Conservation (phyloP, 768 basidiomycete genomes). For the Tephrocybe rancida region DNA sequence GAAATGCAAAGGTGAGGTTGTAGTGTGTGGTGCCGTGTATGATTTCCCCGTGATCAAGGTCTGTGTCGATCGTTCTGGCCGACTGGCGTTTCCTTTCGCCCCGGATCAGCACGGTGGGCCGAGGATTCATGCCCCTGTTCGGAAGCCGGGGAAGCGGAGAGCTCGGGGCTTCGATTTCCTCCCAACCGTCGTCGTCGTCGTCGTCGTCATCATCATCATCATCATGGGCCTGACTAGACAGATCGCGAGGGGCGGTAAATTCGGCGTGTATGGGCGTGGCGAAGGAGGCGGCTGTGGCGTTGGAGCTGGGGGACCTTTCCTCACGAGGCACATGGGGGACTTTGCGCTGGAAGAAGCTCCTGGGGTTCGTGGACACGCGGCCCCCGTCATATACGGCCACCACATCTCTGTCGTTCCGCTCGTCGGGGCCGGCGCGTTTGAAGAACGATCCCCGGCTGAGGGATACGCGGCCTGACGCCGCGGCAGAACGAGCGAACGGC, state of each 20-base stretch:
- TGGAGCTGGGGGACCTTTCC: background rate
- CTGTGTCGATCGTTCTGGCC: background rate
- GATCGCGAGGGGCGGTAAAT: background rate
- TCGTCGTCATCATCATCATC: slow-evolving; percentile 1
- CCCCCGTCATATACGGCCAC: background rate
- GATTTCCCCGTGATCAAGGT: slow-evolving; percentile 1
- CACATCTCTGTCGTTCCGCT: background rate
- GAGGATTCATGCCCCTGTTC: slow-evolving; percentile 17
- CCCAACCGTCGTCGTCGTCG: slow-evolving; percentile 21
- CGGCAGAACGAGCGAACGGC: background rate
- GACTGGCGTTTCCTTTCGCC: slow-evolving; percentile 3
- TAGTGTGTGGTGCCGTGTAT: slow-evolving; percentile 1
- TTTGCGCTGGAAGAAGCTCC: slow-evolving; percentile 13
- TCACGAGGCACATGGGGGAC: background rate
- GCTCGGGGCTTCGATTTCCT: slow-evolving; percentile 19
- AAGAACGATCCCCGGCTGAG: slow-evolving; percentile 15
- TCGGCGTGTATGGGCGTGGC: background rate
- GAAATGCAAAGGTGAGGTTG: slow-evolving; percentile 11
- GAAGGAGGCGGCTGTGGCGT: background rate
- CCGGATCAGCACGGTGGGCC: background rate
- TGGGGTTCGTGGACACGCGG: slow-evolving; percentile 11
- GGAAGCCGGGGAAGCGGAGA: slow-evolving; percentile 16
- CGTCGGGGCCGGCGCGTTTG: slow-evolving; percentile 5
- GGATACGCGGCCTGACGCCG: slow-evolving; percentile 4
- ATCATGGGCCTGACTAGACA: background rate